Conservation (phyloP, 164 flowering plant species). For the Vitis riparia region DNA sequence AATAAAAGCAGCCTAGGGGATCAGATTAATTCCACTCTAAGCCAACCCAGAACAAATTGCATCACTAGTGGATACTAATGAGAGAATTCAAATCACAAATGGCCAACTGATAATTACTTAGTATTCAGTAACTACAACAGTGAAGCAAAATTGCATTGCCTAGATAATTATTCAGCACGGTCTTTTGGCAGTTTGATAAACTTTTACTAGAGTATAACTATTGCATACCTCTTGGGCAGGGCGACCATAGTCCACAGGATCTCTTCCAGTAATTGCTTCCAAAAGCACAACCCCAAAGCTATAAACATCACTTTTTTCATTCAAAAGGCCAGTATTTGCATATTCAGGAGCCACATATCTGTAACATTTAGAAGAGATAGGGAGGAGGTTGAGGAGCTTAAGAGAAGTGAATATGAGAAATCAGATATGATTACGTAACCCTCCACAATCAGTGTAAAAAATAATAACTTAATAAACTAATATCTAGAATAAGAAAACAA, state of each 20-base stretch:
- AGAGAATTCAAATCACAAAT: not conserved
- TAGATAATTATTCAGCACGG: not conserved
- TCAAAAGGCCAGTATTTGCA: slow-evolving; percentile 78
- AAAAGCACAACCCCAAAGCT: slow-evolving; percentile 75
- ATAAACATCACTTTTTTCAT: slow-evolving; percentile 81
- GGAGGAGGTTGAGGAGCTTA: not conserved
- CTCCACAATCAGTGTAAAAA: not conserved
- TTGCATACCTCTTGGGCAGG: slow-evolving; percentile 57
- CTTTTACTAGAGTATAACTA: not conserved
- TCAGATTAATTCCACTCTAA: no score
- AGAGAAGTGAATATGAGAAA: not conserved
- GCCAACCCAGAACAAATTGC: no score
- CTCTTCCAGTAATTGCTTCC: slow-evolving; percentile 81
- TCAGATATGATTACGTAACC: not conserved
- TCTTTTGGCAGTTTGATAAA: not conserved
- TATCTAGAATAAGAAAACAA: not conserved
- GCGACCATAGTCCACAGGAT: slow-evolving; percentile 86
- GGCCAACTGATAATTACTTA: not conserved
- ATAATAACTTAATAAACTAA: not conserved
- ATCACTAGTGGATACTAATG: not conserved
- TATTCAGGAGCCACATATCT: slow-evolving; percentile 79
- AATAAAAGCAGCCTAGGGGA: no score
- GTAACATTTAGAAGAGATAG: slow-evolving; percentile 5
- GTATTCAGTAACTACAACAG: slow-evolving; percentile 2
- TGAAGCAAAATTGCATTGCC: not conserved